Conservation (phyloP, 2,329 filamentous ascomycete species). For the Clarireedia sp. region DNA sequence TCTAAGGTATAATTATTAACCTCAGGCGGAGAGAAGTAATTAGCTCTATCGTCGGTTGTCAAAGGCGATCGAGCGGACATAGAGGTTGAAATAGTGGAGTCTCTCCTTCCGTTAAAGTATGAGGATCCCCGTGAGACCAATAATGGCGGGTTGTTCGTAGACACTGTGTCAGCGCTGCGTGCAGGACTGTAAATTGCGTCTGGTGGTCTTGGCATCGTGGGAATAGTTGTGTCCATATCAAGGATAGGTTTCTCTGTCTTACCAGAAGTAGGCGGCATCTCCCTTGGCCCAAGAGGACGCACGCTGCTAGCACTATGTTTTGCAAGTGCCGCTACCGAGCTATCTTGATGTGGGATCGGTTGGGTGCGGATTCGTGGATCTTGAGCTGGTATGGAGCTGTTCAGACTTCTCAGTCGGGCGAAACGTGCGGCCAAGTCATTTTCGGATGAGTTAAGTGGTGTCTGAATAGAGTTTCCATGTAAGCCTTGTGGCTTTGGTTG, state of each 20-base stretch:
- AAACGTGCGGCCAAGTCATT: conserved; percentile 50
- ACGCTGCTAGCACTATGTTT: conserved; percentile 7
- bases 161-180: conserved; percentile 22
- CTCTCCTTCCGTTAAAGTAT: conserved; percentile 18
- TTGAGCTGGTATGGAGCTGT: conserved; percentile 34
- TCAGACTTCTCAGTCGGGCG: conserved; percentile 41
- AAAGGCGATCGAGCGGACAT: conserved; percentile 19
- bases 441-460: conserved; percentile 20
- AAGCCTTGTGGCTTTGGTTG: conserved; percentile 62
- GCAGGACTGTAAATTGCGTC: conserved; percentile 31
- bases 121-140: conserved; percentile 23
- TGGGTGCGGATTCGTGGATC: conserved; percentile 47
- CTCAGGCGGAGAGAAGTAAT: conserved; percentile 20
- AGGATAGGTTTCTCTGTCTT: conserved; percentile 17
- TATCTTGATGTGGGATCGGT: conserved; percentile 34
- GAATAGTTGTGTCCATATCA: conserved; percentile 18
- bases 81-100: conserved; percentile 22
- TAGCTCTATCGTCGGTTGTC: conserved; percentile 14
- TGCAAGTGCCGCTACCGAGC: background rate
- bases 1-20: conserved; percentile 8
- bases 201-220: conserved; percentile 28
- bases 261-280: conserved; percentile 23
- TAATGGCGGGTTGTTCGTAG: conserved; percentile 20
- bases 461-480: conserved; percentile 45
- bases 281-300: conserved; percentile 22